Conservation (phyloP, 108 stramenopile species). For the Skeletonema grethae region DNA sequence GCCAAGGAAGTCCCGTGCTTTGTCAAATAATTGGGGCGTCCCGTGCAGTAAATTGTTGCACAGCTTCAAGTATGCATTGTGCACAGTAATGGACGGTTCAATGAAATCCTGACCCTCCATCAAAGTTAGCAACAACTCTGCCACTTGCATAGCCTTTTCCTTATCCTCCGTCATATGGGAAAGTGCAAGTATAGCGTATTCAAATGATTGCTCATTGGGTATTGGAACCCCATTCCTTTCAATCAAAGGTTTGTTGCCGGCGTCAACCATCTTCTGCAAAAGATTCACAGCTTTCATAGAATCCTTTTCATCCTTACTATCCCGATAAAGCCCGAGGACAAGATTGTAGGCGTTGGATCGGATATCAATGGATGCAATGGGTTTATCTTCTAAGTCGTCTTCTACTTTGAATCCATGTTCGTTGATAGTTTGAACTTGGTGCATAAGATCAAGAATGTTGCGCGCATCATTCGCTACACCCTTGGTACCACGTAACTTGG, state of each 20-base stretch:
- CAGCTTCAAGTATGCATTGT: conserved; percentile 42
- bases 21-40: conserved; percentile 23
- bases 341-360: conserved; percentile 47
- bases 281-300: conserved; percentile 37
- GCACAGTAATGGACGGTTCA: conserved; percentile 27
- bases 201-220: conserved; percentile 49
- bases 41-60: conserved; percentile 26
- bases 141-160: conserved; percentile 17
- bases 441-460: conserved; percentile 42
- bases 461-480: conserved; percentile 34
- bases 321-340: conserved; percentile 37
- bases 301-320: conserved; percentile 34
- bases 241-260: conserved; percentile 19
- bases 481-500: conserved; percentile 34
- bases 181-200: conserved; percentile 37
- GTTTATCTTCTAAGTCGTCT: not conserved
- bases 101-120: conserved; percentile 37
- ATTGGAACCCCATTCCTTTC: conserved; percentile 31
- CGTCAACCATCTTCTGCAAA: conserved; percentile 45
- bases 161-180: conserved; percentile 26
- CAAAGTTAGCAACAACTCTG: conserved; percentile 35
- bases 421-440: conserved; percentile 20
- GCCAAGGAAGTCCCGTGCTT: conserved; percentile 21
- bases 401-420: conserved; percentile 18
- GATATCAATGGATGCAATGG: conserved; percentile 47